phyloP scores from a whole-genome alignment of 2,329 filamentous ascomycete species.

The Pseudopyrenochaeta lycopersici region DNA sequence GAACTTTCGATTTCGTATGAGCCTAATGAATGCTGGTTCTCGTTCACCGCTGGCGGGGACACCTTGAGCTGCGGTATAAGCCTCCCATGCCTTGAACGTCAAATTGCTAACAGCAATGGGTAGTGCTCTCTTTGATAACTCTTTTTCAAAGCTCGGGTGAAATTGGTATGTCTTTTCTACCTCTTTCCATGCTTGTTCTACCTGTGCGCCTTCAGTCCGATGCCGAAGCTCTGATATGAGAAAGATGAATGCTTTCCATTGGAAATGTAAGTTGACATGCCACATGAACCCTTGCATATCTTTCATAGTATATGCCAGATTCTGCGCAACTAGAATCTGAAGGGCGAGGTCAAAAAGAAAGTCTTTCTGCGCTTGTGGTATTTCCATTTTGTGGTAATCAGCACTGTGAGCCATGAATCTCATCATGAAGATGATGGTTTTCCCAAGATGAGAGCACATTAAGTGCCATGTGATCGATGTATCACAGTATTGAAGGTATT shows the following conservation, averaged over 20 bases:
- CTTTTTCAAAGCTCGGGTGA: conserved; percentile 52
- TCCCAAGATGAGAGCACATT: conserved; percentile 55
- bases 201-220: conserved; percentile 31
- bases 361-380: conserved; percentile 48
- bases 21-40: conserved; percentile 32
- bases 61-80: conserved; percentile 22
- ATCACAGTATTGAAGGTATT: conserved; percentile 50
- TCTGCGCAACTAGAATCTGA: conserved; percentile 54
- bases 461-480: conserved; percentile 54
- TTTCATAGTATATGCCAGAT: conserved; percentile 50
- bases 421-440: conserved; percentile 54
- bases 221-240: conserved; percentile 50
- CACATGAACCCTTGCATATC: conserved; percentile 55
- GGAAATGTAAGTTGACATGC: conserved; percentile 59
- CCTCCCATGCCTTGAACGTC: conserved; percentile 57
- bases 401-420: conserved; percentile 57
- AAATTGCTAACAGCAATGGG: conserved; percentile 55
- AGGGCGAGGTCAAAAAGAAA: conserved; percentile 53
- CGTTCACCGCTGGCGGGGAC: conserved; percentile 23
- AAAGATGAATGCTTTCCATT: conserved; percentile 63
- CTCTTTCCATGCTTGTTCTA: conserved; percentile 55
- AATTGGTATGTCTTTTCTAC: conserved; percentile 55
- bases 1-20: conserved; percentile 19
- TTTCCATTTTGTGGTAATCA: conserved; percentile 43
- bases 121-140: conserved; percentile 49